Base-by-base conservation (phyloP, 2,329 filamentous ascomycete genomes). In the Eutypella sp. region DNA sequence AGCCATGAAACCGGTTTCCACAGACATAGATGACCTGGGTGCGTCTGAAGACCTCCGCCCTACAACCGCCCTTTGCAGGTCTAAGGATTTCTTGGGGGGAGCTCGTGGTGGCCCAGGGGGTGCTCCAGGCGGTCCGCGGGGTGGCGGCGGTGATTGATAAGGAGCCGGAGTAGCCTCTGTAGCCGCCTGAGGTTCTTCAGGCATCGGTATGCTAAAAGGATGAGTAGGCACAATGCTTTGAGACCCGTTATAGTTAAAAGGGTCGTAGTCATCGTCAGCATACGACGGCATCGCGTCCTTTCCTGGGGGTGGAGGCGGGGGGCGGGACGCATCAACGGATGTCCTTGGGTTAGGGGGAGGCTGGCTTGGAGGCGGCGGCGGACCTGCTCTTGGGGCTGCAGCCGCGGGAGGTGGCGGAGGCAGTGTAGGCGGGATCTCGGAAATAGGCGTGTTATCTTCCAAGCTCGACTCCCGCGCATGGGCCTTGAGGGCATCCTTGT, bases 401-500 rank as follows among this genome's bases (percentile, higher is more conserved):
- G 67, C 61, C 18, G 68, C 67, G 7, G 81, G 79, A 40, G 81
- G 66, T 1, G 82, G 83, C 39, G 84, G 83, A 34, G 76, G 74
- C 20, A 70, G 48, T 16, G 62, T 66, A 7, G 74, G 69, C 7
- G 75, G 69, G 38, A 62, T 66, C 38, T 74, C 75, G 4, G 64
- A 56, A 1, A 61, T 57, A 3, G 79, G 80, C 34, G 73, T 79
- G 33, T 76, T 81, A 47, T 86, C 83, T 50, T 95, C 89, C 44
- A 87, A 62, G 61, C 87, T 95, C 6, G 85, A 81, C 39, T 92
- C 88, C 44, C 85, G 80, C 7, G 78, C 80, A 64, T 95, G 89
- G 8, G 88, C 73, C 65, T 92, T 95, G 50, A 97, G 68, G 1
- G 92, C 91, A 68, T 96, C 92, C 67, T 95, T 96, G 66, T 96